These are phyloP conservation scores for Phytophthora agathidicida DNA, from an alignment of 352 stramenopile genomes.

Conservation along the genomic window DNA sequence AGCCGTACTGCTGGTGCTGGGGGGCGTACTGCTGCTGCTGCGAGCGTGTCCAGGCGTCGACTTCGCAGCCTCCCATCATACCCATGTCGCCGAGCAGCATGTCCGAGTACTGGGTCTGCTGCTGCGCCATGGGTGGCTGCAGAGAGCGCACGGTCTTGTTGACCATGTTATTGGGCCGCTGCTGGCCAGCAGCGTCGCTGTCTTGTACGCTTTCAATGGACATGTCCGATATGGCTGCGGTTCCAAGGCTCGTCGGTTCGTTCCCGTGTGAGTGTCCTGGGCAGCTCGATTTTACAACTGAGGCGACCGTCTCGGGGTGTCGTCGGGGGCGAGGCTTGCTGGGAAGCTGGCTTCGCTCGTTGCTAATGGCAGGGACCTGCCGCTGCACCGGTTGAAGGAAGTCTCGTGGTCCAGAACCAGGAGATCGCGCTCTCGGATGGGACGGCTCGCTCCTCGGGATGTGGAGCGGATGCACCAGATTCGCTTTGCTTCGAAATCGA, in stretches of 20 bases:
- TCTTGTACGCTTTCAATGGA: constrained; percentile 52
- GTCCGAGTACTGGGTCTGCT: constrained; percentile 42
- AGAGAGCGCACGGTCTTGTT: constrained; percentile 15
- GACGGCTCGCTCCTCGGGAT: constrained; percentile 29
- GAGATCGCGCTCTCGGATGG: constrained; percentile 31
- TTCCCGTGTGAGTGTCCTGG: constrained; percentile 9
- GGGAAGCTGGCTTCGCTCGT: constrained; percentile 28
- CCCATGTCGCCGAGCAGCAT: constrained; percentile 67
- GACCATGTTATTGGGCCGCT: constrained; percentile 3
- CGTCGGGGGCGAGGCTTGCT: constrained; percentile 6
- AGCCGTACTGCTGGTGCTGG: constrained; percentile 37
- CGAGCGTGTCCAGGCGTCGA: constrained; percentile 57
- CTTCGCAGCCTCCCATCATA: constrained; percentile 75
- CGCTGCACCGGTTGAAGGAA: constrained; percentile 36
- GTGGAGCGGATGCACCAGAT: constrained; percentile 34
- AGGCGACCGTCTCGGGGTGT: constrained; percentile 25
- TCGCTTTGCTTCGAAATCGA: constrained; percentile 36
- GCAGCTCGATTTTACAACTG: constrained; percentile 40
- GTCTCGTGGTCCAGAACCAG: constrained; percentile 29
- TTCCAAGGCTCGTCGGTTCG: background rate
- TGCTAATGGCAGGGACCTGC: constrained; percentile 19
- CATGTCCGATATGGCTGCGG: constrained; percentile 21
- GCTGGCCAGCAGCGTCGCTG: constrained; percentile 17
- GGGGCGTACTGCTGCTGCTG: constrained; percentile 37
- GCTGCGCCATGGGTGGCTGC: constrained; percentile 29